These are phyloP conservation scores for Sistotremastrum suecicum DNA, from an alignment of 768 basidiomycete species.

Conservation along the genomic window DNA sequence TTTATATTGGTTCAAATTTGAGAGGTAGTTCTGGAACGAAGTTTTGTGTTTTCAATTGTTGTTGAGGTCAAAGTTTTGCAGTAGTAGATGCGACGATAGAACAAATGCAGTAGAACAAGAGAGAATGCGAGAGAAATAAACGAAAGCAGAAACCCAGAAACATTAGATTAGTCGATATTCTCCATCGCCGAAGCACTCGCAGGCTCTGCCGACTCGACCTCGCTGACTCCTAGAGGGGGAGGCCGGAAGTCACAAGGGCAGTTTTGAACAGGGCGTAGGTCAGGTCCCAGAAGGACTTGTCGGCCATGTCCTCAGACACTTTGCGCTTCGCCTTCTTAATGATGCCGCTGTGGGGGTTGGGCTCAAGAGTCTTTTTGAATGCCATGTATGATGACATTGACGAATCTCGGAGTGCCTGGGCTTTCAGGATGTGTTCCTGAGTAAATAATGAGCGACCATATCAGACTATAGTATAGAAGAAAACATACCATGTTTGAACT, in stretches of 20 bases:
- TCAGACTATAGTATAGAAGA: neutral
- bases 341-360: conserved; percentile 86
- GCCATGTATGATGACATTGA: conserved; percentile 99
- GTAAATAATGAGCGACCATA: conserved; percentile 1
- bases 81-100: no score
- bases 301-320: conserved; percentile 92
- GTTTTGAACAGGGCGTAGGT: conserved; percentile 96
- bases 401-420: conserved; percentile 90
- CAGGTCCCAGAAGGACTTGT: conserved; percentile 96
- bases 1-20: no score
- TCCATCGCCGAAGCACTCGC: conserved; percentile 83
- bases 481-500: conserved; percentile 87
- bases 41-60: no score
- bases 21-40: no score
- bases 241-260: conserved; percentile 86
- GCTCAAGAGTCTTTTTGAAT: conserved; percentile 94
- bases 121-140: conserved; percentile 9
- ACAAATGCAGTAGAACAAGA: no score
- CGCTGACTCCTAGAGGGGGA: conserved; percentile 95
- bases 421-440: conserved; percentile 96
- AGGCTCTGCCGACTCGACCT: no score
- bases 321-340: conserved; percentile 93
- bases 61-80: no score
- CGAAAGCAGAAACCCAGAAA: conserved; percentile 11
- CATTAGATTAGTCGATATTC: conserved; percentile 67